These are phyloP conservation scores for Fusarium incarnatum DNA, from an alignment of 2,329 filamentous ascomycete genomes.

Conservation along the genomic window DNA sequence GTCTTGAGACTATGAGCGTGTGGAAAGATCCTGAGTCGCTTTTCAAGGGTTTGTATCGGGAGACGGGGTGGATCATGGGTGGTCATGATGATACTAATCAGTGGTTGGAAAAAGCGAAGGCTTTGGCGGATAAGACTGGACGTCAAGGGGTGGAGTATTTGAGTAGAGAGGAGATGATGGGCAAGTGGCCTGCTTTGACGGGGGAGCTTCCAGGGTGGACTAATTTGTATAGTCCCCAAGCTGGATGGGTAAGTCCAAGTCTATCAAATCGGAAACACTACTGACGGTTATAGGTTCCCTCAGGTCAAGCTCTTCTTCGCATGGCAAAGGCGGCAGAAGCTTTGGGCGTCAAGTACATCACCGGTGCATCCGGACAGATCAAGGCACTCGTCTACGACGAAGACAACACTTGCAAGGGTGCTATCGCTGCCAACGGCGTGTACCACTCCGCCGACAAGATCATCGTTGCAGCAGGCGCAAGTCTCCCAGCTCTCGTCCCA, in stretches of 20 bases:
- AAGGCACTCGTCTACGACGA: constrained; percentile 44
- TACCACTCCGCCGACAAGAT: constrained; percentile 68
- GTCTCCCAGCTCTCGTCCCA: constrained; percentile 72
- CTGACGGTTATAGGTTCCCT: constrained; percentile 34
- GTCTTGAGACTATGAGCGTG: constrained; percentile 46
- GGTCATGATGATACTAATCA: constrained; percentile 44
- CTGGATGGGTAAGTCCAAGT: constrained; percentile 47
- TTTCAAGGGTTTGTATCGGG: constrained; percentile 48
- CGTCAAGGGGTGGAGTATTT: constrained; percentile 45
- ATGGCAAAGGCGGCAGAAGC: constrained; percentile 48
- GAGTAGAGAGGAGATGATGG: constrained; percentile 41
- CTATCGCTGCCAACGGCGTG: constrained; percentile 59
- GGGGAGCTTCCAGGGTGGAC: constrained; percentile 47
- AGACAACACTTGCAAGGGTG: constrained; percentile 55
- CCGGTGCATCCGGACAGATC: constrained; percentile 43
- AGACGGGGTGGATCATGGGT: constrained; percentile 50
- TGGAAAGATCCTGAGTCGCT: constrained; percentile 48
- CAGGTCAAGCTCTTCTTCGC: constrained; percentile 46
- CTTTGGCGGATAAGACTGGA: constrained; percentile 41
- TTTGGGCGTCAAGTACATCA: constrained; percentile 47
- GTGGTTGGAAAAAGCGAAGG: constrained; percentile 47
- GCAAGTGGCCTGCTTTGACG: constrained; percentile 47
- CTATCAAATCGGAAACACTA: fast-evolving
- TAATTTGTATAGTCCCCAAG: constrained; percentile 43
- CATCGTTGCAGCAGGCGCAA: constrained; percentile 74